phyloP scores from a whole-genome alignment of 1,284 basidiomycete genomes.

The Fomitopsis schrenkii region DNA sequence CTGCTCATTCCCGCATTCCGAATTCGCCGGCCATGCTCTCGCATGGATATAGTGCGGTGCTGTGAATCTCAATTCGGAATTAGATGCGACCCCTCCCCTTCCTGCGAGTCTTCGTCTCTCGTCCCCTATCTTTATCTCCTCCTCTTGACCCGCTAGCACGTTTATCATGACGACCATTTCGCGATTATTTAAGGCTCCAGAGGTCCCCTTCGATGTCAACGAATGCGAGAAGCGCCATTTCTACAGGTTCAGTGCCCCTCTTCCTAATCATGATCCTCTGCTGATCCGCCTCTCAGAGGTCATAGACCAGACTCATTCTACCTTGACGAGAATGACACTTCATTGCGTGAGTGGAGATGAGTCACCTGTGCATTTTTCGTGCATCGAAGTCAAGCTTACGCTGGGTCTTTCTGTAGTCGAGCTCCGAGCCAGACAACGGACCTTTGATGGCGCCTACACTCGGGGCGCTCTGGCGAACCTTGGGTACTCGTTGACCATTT shows the following conservation, averaged over 20 bases:
- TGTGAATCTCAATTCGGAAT: neutral
- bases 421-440: slow-evolving; percentile 73
- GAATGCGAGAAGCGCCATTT: neutral
- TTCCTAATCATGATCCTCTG: neutral
- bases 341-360: slow-evolving; percentile 49
- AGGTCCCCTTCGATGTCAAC: neutral
- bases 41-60: neutral
- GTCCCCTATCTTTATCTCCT: neutral
- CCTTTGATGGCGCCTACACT: slow-evolving; percentile 78
- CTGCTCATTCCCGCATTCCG: neutral
- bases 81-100: neutral
- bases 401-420: slow-evolving; percentile 38
- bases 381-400: neutral
- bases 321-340: slow-evolving; percentile 36
- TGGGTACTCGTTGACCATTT: slow-evolving; percentile 69
- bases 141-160: neutral
- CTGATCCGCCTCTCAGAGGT: slow-evolving; percentile 37
- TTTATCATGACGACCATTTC: neutral
- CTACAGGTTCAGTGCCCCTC: neutral
- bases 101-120: neutral
- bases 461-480: slow-evolving; percentile 73
- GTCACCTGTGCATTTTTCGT: neutral
- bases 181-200: neutral
- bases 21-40: neutral
- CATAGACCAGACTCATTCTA: slow-evolving; percentile 57